Conservation (phyloP, 1,284 basidiomycete species). For the Leccinum fallax region DNA sequence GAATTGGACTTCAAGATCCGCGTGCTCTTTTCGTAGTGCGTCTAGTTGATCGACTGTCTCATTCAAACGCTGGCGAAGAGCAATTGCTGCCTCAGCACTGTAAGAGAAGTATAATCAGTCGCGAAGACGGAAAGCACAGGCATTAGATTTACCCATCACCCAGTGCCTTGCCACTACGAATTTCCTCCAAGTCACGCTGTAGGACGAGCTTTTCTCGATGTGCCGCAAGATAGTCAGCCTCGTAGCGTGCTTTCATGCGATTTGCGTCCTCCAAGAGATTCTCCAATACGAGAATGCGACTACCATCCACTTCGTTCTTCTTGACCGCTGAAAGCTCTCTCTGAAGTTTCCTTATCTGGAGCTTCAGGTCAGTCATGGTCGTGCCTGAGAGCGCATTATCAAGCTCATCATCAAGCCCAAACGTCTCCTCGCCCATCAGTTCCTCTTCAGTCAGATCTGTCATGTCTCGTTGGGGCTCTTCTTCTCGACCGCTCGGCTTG, state of each 20-base stretch:
- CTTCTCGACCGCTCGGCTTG: slow-evolving; percentile 22
- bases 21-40: slow-evolving; percentile 62
- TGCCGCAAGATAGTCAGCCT: slow-evolving; percentile 84
- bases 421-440: slow-evolving; percentile 43
- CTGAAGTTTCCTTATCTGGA: slow-evolving; percentile 82
- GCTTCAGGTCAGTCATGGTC: slow-evolving; percentile 89
- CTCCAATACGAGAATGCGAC: slow-evolving; percentile 80
- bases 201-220: slow-evolving; percentile 84
- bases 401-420: slow-evolving; percentile 82
- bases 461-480: slow-evolving; percentile 26
- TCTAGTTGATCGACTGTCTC: slow-evolving; percentile 88
- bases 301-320: slow-evolving; percentile 76
- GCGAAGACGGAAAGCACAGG: slow-evolving; percentile 2
- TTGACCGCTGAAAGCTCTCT: slow-evolving; percentile 77
- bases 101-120: slow-evolving; percentile 10
- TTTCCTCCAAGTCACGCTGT: slow-evolving; percentile 85
- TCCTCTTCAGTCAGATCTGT: slow-evolving; percentile 47
- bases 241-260: slow-evolving; percentile 87
- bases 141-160: slow-evolving; percentile 71
- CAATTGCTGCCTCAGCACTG: slow-evolving; percentile 85
- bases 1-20: slow-evolving; percentile 73
- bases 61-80: slow-evolving; percentile 84
- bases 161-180: slow-evolving; percentile 79
- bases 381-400: slow-evolving; percentile 83
- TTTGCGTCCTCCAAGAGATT: slow-evolving; percentile 91